Base-by-base conservation (phyloP, 768 basidiomycete species). In the Auricularia heimuer region DNA sequence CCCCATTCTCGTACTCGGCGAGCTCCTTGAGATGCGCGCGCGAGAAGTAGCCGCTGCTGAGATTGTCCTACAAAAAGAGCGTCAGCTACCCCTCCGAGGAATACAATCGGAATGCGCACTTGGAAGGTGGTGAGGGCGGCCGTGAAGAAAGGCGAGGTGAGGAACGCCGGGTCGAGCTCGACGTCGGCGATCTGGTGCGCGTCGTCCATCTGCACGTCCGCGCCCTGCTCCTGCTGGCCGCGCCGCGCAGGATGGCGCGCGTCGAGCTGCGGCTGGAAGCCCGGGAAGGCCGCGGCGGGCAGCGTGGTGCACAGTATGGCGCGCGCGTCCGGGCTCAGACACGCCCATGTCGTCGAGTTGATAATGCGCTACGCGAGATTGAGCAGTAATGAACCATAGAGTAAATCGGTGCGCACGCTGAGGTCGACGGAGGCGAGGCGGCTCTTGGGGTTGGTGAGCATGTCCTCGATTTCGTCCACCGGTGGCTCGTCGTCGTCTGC, bases 11-110 rank as follows among this genome's bases (percentile, higher is more conserved):
- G 56, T 60, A 60, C 24, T 60, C 56, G 16, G 4, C 56, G 24
- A 34, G 21, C 34, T 60, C 56, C 24, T 60, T 35, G 11, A 12
- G 7, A 18, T 60, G 56, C 14, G 4, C 56, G 11, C 14, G 14
- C 56, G 56, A n/a, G 56, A 60, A 60, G 56, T 60, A 60, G 56
- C 56, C 56, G 34, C 33, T 60, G 16, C 14, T 24, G 29, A 60
- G 56, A 34, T 60, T 29, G 18, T 60, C 56, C 56, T 60, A 29
- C 29, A 29, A 2, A 29, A 2, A 29, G 2, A 0, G 29, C 29
- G 29, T 29, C 29, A 29, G 29, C 29, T 29, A 29, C 29, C 2
- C 2, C 29, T 29, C 2, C 29, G 29, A 29, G 29, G 29, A 29
- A 29, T 29, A 29, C 29, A 29, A 29, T 29, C 29, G 6, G 56